These are phyloP conservation scores for Xylaria sp. DNA, from an alignment of 2,329 filamentous ascomycete species.

Conservation along the genomic window DNA sequence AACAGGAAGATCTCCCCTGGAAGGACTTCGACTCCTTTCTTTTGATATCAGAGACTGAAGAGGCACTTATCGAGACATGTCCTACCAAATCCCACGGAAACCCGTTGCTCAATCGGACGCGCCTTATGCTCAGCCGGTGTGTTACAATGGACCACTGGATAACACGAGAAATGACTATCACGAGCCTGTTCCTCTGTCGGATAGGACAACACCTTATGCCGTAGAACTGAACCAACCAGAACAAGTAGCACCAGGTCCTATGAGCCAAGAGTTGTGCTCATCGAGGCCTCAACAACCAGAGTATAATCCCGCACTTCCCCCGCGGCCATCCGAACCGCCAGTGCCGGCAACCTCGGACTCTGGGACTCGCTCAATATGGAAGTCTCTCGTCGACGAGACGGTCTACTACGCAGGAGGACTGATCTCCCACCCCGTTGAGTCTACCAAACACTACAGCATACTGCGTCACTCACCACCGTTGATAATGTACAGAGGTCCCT, in stretches of 20 bases:
- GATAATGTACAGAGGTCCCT: constrained; percentile 60
- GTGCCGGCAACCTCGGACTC: constrained; percentile 9
- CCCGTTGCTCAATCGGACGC: constrained; percentile 16
- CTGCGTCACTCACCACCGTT: constrained; percentile 60
- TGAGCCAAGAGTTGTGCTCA: constrained; percentile 7
- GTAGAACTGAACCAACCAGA: constrained; percentile 8
- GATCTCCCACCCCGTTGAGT: constrained; percentile 57
- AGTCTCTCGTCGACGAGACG: constrained; percentile 50
- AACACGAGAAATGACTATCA: constrained; percentile 27
- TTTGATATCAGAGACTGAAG: not conserved
- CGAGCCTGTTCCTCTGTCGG: constrained; percentile 14
- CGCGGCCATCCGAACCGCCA: constrained; percentile 18
- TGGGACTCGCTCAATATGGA: constrained; percentile 36
- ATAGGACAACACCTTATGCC: constrained; percentile 6
- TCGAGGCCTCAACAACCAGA: constrained; percentile 12
- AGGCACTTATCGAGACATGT: constrained; percentile 8
- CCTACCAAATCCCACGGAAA: constrained; percentile 21
- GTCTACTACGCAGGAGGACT: constrained; percentile 62
- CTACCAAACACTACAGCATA: constrained; percentile 60
- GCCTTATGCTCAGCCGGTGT: not conserved
- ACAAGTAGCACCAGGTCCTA: not conserved
- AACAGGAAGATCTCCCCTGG: not conserved
- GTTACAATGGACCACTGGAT: constrained; percentile 15
- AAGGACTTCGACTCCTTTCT: not conserved
- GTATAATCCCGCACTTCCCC: constrained; percentile 18